Conservation (phyloP, 148 eudicot species). For the Rhododendron mucronatum region DNA sequence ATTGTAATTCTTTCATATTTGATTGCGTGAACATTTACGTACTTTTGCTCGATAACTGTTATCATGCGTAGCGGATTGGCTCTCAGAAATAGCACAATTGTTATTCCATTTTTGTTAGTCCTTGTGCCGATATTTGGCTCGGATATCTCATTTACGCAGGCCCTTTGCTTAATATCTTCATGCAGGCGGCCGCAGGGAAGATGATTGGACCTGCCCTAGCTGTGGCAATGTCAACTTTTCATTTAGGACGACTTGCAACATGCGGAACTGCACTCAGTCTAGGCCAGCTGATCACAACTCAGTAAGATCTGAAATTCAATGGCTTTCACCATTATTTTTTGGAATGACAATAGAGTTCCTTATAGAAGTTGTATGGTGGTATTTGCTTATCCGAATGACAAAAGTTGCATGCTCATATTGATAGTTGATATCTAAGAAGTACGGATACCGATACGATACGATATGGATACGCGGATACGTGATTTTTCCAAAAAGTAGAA, state of each 20-base stretch:
- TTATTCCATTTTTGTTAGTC: neutral
- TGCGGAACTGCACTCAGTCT: slow-evolving; percentile 94
- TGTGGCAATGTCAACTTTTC: slow-evolving; percentile 99
- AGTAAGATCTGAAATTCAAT: slow-evolving; percentile 35
- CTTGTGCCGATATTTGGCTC: neutral
- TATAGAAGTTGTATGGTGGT: neutral
- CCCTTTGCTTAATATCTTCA: neutral
- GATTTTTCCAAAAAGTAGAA: too few species aligned
- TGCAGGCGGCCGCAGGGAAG: slow-evolving; percentile 92
- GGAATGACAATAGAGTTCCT: neutral
- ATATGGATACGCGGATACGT: too few species aligned
- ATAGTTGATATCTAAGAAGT: neutral
- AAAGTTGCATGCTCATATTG: neutral
- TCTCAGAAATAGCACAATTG: neutral
- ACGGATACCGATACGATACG: too few species aligned
- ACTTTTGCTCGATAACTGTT: neutral
- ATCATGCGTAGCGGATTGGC: neutral
- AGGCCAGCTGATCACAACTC: slow-evolving; percentile 91
- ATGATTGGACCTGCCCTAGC: slow-evolving; percentile 98
- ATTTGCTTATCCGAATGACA: neutral
- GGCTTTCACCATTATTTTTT: neutral
- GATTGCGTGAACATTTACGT: neutral
- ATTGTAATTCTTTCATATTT: neutral
- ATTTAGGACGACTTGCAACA: slow-evolving; percentile 94
- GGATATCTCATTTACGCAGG: neutral